Evolutionary conservation across 257 asterid species (phyloP), one percentile per base, ranked within the genome.

Genomic region (Fraxinus quadrangulata): DNA sequence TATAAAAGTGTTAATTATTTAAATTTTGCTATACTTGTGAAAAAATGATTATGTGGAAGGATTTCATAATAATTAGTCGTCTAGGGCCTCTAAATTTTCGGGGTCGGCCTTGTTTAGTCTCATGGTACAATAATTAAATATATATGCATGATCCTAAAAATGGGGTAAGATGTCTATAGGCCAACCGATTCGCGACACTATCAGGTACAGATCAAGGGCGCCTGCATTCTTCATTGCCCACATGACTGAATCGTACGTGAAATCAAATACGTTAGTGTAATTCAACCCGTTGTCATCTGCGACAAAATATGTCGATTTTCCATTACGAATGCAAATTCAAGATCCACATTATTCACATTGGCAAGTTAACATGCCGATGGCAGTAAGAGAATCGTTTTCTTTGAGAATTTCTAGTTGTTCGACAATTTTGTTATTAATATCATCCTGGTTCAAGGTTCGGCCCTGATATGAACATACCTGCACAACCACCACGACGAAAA

Each of bases 101-200:
- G n/a, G n/a, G n/a, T n/a, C n/a, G n/a, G n/a, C n/a, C n/a, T n/a
- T n/a, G n/a, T 37, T 37, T 37, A 37, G 10, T 37, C 40, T 6
- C 40, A 1, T 9, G 16, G 14, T 11, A 40, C 0, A 40, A 40
- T 40, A 40, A 40, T 40, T 40, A 40, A 1, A 9, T 8, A 10
- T 9, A 40, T 40, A 40, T 40, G 14, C 14, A 40, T 40, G 47
- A 40, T 40, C 49, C 49, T 40, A 40, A 40, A 40, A 40, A 40
- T 10, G 0, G 13, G 49, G 49, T 40, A 37, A 37, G 11, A 37
- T 90, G 21, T 90, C 93, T 0, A 91, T 90, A 0, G 92, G 92
- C 92, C 91, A 90, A 0, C 91, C 91, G 1, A 86, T 17, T 13
- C 68, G 74, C 33, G 81, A 77, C 0, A 85, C 69, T 5, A 74